phyloP scores from a whole-genome alignment of 2,329 filamentous ascomycete species.

The Davidsoniella neocaledoniae region DNA sequence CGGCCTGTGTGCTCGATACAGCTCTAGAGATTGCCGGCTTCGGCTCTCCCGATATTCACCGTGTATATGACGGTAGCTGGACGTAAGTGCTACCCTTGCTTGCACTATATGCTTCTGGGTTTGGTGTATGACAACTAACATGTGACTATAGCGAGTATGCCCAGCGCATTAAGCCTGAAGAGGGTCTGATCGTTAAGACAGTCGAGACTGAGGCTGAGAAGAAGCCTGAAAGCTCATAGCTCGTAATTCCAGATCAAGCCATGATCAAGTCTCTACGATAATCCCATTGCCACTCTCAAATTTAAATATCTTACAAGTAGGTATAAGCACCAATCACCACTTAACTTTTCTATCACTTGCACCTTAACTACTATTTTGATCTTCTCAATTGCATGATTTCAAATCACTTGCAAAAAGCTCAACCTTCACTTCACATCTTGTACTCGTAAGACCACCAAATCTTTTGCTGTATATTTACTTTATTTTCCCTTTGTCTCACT shows the following conservation, averaged over 20 bases:
- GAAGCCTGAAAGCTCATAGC: slow-evolving; percentile 7
- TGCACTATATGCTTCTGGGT: background rate
- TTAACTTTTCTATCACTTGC: background rate
- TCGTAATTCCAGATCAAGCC: background rate
- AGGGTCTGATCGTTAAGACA: slow-evolving; percentile 44
- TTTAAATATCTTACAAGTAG: too few species aligned
- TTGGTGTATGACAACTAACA: slow-evolving; percentile 17
- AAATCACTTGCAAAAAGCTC: background rate
- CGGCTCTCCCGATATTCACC: slow-evolving; percentile 47
- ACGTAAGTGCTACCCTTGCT: slow-evolving; percentile 46
- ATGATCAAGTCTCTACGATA: background rate
- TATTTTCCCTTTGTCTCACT: background rate
- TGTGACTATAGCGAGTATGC: slow-evolving; percentile 41
- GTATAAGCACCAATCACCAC: background rate
- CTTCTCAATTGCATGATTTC: background rate
- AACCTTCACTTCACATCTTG: background rate
- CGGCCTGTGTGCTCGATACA: slow-evolving; percentile 77
- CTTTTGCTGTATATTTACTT: background rate
- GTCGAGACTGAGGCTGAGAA: slow-evolving; percentile 7
- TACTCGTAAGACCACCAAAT: background rate
- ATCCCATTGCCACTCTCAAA: too few species aligned
- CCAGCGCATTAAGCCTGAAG: slow-evolving; percentile 42
- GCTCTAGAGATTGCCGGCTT: slow-evolving; percentile 66
- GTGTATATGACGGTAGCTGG: slow-evolving; percentile 93
- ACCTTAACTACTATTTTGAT: background rate